Conservation (phyloP, 305 asterid species). For the Euphrasia arctica region DNA sequence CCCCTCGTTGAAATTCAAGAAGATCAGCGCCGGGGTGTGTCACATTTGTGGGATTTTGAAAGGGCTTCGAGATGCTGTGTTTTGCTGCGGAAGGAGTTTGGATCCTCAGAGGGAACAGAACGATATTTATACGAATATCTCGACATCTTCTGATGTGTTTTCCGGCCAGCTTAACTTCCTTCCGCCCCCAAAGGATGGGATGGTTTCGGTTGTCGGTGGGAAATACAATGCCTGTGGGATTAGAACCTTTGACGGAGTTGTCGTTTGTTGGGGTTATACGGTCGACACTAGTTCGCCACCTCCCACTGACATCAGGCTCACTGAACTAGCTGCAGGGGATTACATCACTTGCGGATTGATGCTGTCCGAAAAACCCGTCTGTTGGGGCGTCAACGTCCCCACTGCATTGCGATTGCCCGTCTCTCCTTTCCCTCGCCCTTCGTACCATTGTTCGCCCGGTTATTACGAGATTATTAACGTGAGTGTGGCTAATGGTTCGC, state of each 20-base stretch:
- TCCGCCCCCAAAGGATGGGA: slow-evolving; percentile 46
- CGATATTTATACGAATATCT: no score
- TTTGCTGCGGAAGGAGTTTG: slow-evolving; percentile 75
- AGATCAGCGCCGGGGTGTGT: slow-evolving; percentile 81
- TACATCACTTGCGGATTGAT: slow-evolving; percentile 74
- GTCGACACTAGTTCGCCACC: slow-evolving; percentile 66
- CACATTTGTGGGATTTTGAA: slow-evolving; percentile 82
- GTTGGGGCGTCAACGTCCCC: no score
- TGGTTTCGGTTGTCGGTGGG: slow-evolving; percentile 72
- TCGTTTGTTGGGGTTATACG: slow-evolving; percentile 72
- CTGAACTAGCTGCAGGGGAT: slow-evolving; percentile 80
- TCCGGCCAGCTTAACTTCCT: slow-evolving; percentile 47
- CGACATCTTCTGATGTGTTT: slow-evolving; percentile 22
- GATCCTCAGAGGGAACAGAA: slow-evolving; percentile 40
- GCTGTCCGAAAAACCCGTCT: slow-evolving; percentile 26
- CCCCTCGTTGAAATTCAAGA: slow-evolving; percentile 39
- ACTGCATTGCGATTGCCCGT: slow-evolving; percentile 60
- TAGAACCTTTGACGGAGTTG: slow-evolving; percentile 49
- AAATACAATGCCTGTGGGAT: slow-evolving; percentile 80
- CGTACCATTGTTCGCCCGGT: slow-evolving; percentile 47
- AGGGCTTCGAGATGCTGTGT: slow-evolving; percentile 44
- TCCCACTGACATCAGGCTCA: slow-evolving; percentile 59
- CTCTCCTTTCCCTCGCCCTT: slow-evolving; percentile 60
- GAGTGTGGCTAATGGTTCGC: slow-evolving; percentile 52
- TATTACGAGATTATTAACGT: slow-evolving; percentile 51